phyloP scores from a whole-genome alignment of 31 red algal species.

The Odonthalia washingtoniensis region DNA sequence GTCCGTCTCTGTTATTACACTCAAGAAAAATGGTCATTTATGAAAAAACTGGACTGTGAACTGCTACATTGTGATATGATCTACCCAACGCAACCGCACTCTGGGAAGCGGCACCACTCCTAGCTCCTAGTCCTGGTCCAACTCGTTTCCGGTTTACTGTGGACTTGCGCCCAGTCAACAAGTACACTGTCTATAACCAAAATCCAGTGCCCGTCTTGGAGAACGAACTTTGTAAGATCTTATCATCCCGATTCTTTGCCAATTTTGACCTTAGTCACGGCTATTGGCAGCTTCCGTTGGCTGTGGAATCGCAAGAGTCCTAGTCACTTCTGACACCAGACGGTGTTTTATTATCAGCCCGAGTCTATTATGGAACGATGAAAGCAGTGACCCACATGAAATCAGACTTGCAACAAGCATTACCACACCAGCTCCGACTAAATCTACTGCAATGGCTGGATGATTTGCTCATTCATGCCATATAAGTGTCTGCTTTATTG shows the following conservation, averaged over 20 bases:
- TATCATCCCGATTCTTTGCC: neutral
- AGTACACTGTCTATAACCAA: neutral
- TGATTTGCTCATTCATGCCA: neutral
- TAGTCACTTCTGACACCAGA: neutral
- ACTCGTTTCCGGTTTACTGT: neutral
- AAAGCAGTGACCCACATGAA: neutral
- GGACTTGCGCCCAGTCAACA: too few relatives aligned
- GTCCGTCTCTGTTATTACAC: too few relatives aligned
- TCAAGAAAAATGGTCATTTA: too few relatives aligned
- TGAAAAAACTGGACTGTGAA: too few relatives aligned
- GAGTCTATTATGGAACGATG: neutral
- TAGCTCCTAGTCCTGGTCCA: too few relatives aligned
- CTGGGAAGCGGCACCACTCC: too few relatives aligned
- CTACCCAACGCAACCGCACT: too few relatives aligned
- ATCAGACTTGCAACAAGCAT: too few relatives aligned
- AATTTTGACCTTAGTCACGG: neutral
- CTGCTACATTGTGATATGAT: too few relatives aligned
- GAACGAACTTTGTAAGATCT: neutral
- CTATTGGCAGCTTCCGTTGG: neutral
- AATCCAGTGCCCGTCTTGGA: neutral
- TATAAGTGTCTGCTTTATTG: too few relatives aligned
- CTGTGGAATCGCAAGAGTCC: neutral
- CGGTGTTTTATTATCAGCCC: neutral
- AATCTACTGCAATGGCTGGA: neutral
- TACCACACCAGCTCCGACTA: neutral